Evolutionary conservation across 176 grass and related monocot genomes (phyloP).

Genomic region (Olyra latifolia): DNA sequence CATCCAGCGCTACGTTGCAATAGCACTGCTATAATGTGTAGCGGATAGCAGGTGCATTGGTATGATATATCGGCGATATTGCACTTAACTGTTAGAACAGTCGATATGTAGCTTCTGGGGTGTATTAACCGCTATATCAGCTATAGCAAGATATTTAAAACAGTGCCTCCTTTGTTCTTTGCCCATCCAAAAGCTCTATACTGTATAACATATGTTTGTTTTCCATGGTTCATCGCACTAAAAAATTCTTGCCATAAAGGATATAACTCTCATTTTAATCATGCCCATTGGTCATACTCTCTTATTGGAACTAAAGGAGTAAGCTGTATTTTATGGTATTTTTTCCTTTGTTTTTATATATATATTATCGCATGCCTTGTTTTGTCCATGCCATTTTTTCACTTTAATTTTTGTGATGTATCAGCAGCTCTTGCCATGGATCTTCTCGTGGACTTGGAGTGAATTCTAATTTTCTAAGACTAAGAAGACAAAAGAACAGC

Average conservation of each 20-base stretch:
- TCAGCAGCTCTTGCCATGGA: conserved; percentile 61
- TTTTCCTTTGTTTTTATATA: neutral
- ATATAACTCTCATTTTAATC: conserved; percentile 17
- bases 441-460: conserved; percentile 69
- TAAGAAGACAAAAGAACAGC: conserved; percentile 62
- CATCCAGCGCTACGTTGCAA: no score
- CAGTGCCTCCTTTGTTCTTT: no score
- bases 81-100: no score
- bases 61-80: no score
- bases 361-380: neutral
- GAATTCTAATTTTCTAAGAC: conserved; percentile 70
- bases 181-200: conserved; percentile 10
- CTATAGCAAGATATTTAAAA: conserved; percentile 13
- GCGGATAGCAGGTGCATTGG: no score
- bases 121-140: no score
- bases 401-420: conserved; percentile 37
- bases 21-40: no score
- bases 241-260: no score
- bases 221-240: conserved; percentile 25
- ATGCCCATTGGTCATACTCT: conserved; percentile 22
- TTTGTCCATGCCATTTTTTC: conserved; percentile 22
- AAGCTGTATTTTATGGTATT: conserved; percentile 10
- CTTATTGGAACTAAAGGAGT: neutral
- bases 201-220: neutral
- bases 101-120: no score